Percentiles rank a stretch among this genome's conserved stretches.
phyloP scores from a whole-genome alignment of 306 rosid genomes.

The Alnus glutinosa region DNA sequence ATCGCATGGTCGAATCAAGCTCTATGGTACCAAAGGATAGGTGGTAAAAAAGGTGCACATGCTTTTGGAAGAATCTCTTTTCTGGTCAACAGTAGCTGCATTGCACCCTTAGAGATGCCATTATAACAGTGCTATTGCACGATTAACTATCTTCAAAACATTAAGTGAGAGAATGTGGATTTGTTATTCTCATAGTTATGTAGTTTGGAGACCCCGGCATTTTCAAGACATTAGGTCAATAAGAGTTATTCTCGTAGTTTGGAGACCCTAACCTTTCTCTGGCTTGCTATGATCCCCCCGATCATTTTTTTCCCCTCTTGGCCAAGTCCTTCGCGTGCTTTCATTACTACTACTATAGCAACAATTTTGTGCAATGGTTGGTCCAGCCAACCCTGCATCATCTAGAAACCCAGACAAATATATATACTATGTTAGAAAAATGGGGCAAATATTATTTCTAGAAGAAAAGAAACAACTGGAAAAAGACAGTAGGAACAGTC shows the following conservation, averaged over 20 bases:
- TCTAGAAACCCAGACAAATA: conserved; percentile 41
- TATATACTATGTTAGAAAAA: neutral
- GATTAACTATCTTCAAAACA: neutral
- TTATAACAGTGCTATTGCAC: neutral
- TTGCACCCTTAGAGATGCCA: neutral
- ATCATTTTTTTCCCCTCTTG: conserved; percentile 42
- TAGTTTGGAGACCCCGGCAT: too few relatives aligned
- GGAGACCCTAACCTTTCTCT: conserved; percentile 47
- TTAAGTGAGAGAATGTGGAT: neutral
- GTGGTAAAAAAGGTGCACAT: neutral
- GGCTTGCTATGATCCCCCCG: conserved; percentile 38
- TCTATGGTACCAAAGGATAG: neutral
- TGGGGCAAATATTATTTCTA: neutral
- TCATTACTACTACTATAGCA: conserved; percentile 69
- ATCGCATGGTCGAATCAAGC: neutral
- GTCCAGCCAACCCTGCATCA: conserved; percentile 43
- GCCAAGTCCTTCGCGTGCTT: conserved; percentile 49
- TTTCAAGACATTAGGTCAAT: neutral
- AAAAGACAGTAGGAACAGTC: conserved; percentile 18
- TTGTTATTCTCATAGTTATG: neutral
- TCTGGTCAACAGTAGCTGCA: neutral
- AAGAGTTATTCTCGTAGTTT: neutral
- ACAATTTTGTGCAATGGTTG: conserved; percentile 46
- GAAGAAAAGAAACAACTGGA: conserved; percentile 1
- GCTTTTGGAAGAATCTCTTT: neutral